A percentile compares a stretch with the other conserved stretches of the same genome.
Conservation (phyloP, 768 basidiomycete genomes). For the Phylloporus sp. region DNA sequence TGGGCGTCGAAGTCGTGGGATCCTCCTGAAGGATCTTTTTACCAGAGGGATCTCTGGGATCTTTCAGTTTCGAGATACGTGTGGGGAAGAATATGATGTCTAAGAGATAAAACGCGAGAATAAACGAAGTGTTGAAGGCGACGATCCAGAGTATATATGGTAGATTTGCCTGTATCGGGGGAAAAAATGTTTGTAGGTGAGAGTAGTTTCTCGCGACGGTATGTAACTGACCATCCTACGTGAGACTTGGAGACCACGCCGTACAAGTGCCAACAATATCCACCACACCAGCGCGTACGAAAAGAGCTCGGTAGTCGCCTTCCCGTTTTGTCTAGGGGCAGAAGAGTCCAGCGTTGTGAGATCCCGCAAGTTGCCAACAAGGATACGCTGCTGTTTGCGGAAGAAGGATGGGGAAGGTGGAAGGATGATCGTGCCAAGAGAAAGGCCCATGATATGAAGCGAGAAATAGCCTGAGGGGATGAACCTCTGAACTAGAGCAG, state of each 20-base stretch:
- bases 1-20: constrained; percentile 13
- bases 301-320: constrained; percentile 71
- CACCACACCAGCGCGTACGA: constrained; percentile 81
- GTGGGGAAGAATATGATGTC: constrained; percentile 66
- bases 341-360: constrained; percentile 9
- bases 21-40: constrained; percentile 25
- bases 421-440: constrained; percentile 73
- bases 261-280: constrained; percentile 43
- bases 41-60: constrained; percentile 20
- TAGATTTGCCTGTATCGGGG: constrained; percentile 65
- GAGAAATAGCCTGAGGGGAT: constrained; percentile 70
- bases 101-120: constrained; percentile 73
- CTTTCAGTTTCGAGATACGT: constrained; percentile 28
- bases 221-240: constrained; percentile 50
- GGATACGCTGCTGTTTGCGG: constrained; percentile 41
- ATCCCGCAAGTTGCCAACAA: constrained; percentile 1
- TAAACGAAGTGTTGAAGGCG: constrained; percentile 83
- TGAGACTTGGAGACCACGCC: constrained; percentile 43
- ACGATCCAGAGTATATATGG: constrained; percentile 86
- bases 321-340: constrained; percentile 55
- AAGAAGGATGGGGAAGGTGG: constrained; percentile 75
- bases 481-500: not conserved
- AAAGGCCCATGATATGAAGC: constrained; percentile 81
- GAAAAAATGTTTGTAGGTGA: not conserved
- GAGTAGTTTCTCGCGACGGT: not conserved